Evolutionary conservation across 2,329 filamentous ascomycete genomes (phyloP), one percentile per base, ranked within the genome.

Genomic region (Paracamarosporium sp.): DNA sequence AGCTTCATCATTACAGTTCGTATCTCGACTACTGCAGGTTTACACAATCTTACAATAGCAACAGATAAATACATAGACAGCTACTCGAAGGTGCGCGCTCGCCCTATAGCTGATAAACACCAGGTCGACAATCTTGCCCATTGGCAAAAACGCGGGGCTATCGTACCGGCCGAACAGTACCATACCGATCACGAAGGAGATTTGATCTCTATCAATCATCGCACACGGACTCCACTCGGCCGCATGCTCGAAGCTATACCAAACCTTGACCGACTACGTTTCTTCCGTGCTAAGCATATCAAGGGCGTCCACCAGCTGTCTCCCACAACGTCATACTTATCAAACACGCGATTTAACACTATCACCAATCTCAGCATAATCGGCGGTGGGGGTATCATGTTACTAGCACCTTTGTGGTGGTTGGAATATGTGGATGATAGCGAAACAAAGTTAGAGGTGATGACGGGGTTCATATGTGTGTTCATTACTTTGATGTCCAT

Each of bases 371-470:
- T 40, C 6, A 50, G 17, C 17, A 68, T 67, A 8, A 63, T 67
- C 3, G 0, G 54, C 0, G 30, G 57, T 2, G 64, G 68, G 1
- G 33, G 65, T 1, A 9, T 46, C 1, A 69, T 72, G 65, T 55
- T 72, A 13, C 40, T 70, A 9, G 63, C 53, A 3, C 67, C 70
- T 1, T 22, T 71, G 36, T 72, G 67, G 70, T 60, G 52, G 60
- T 44, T 71, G 7, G 62, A 62, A 15, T 62, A 50, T 38, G 52
- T 60, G 0, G 35, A 48, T 1, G 44, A 33, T 2, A 64, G 46
- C 11, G 36, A 30, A 9, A 44, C 8, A 4, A 41, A 62, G 30
- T 33, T 71, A 5, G 51, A 35, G 2, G 56, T 69, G 35, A 70
- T 71, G n/a, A 71, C 68, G 0, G 63, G 50, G 1, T 71, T 72